Evolutionary conservation across 352 stramenopile genomes (phyloP).

Genomic region (Pythium grandisporangium): DNA sequence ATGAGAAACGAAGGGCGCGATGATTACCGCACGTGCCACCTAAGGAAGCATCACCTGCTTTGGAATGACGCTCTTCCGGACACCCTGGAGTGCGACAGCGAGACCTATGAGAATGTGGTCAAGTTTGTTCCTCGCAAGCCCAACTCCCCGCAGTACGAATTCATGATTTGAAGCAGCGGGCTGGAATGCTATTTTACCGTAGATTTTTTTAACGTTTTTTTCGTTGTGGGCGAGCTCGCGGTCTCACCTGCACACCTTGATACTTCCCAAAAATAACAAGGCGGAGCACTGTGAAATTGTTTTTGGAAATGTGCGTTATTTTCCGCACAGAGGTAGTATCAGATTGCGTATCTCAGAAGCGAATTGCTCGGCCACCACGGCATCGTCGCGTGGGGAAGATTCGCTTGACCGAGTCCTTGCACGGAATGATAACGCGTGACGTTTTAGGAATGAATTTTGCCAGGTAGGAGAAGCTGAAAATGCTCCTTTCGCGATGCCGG

Average conservation of each 20-base stretch:
- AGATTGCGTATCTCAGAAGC: too few relatives aligned
- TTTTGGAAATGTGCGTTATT: conserved; percentile 3
- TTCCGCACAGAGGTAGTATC: neutral
- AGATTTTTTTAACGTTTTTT: conserved; percentile 1
- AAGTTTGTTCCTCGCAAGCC: too few relatives aligned
- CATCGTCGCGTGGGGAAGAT: too few relatives aligned
- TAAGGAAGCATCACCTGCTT: conserved; percentile 2
- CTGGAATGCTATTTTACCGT: too few relatives aligned
- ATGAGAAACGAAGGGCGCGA: conserved; percentile 1
- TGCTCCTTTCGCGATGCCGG: too few relatives aligned
- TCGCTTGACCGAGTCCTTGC: too few relatives aligned
- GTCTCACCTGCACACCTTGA: neutral
- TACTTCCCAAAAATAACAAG: conserved; percentile 5
- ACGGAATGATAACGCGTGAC: too few relatives aligned
- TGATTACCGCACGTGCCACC: conserved; percentile 1
- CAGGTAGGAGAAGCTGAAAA: too few relatives aligned
- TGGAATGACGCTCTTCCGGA: neutral
- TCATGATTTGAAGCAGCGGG: too few relatives aligned
- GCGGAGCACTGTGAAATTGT: conserved; percentile 3
- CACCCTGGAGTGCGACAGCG: neutral
- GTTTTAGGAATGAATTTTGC: too few relatives aligned
- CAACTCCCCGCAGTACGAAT: too few relatives aligned
- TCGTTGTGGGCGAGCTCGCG: neutral
- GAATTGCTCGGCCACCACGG: too few relatives aligned
- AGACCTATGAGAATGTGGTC: neutral